A percentile compares a stretch with the other conserved stretches of the same genome.
Evolutionary conservation across 2,329 filamentous ascomycete species (phyloP).

Genomic region (Alternaria hordeiaustralica): DNA sequence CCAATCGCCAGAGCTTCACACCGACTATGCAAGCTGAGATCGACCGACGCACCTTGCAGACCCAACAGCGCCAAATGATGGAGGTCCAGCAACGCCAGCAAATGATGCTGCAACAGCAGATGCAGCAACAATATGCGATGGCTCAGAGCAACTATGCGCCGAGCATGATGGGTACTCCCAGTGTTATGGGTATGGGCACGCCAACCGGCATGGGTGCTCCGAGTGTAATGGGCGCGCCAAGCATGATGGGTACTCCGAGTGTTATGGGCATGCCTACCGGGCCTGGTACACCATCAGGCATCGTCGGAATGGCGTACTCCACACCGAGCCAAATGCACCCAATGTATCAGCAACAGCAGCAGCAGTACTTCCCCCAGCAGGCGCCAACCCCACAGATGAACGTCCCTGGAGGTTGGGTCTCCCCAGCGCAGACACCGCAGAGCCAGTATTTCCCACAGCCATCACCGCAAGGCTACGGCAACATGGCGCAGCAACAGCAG

Average conservation of each 20-base stretch:
- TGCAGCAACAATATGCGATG: conserved; percentile 33
- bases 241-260: conserved; percentile 33
- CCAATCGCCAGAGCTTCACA: conserved; percentile 34
- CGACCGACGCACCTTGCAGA: conserved; percentile 41
- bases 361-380: conserved; percentile 39
- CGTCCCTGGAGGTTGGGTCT: conserved; percentile 36
- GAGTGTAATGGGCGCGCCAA: conserved; percentile 30
- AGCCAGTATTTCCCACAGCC: conserved; percentile 26
- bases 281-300: conserved; percentile 20
- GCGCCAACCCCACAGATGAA: conserved; percentile 33
- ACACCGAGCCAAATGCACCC: conserved; percentile 36
- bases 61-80: conserved; percentile 37
- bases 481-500: conserved; percentile 7
- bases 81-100: conserved; percentile 33
- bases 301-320: conserved; percentile 36
- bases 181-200: conserved; percentile 22
- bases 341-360: conserved; percentile 34
- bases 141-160: conserved; percentile 32
- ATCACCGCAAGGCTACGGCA: conserved; percentile 38
- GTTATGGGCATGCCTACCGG: conserved; percentile 26
- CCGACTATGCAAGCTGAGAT: conserved; percentile 46
- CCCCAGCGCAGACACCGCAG: conserved; percentile 22
- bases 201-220: conserved; percentile 21
- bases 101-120: conserved; percentile 33
- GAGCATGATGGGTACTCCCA: conserved; percentile 32